phyloP scores from a whole-genome alignment of 495 filamentous ascomycete genomes.

The Aspergillus incahuasiensis region DNA sequence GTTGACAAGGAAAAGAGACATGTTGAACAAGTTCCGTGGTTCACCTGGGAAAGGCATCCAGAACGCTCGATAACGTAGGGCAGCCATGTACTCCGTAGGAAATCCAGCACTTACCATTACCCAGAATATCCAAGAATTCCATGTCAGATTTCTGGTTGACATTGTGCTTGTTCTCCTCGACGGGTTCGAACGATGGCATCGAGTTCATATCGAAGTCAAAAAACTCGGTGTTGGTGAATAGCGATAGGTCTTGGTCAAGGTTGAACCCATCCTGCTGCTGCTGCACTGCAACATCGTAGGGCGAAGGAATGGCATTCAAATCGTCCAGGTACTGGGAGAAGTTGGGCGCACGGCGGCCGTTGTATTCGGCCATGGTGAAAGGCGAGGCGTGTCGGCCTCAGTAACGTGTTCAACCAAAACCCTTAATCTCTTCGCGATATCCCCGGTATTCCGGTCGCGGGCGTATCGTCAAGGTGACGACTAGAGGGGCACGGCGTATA shows the following conservation, averaged over 20 bases:
- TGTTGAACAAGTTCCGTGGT: not conserved
- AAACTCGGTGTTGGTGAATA: conserved; percentile 93
- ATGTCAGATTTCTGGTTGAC: conserved; percentile 24
- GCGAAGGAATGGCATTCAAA: conserved; percentile 70
- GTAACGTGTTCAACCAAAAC: not conserved
- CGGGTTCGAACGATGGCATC: conserved; percentile 35
- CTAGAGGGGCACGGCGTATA: not conserved
- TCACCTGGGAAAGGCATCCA: not conserved
- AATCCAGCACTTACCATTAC: conserved; percentile 33
- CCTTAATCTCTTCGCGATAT: not conserved
- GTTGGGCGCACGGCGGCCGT: conserved; percentile 68
- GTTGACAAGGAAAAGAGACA: not conserved
- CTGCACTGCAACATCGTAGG: conserved; percentile 60
- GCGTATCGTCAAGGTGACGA: not conserved
- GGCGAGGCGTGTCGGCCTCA: conserved; percentile 12
- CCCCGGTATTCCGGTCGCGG: not conserved
- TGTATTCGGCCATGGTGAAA: conserved; percentile 61
- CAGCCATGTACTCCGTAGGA: not conserved
- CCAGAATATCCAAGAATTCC: conserved; percentile 43
- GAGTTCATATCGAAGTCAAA: conserved; percentile 73
- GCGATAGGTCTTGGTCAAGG: conserved; percentile 69
- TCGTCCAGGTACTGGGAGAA: conserved; percentile 85
- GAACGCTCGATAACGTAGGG: not conserved
- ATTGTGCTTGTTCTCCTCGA: conserved; percentile 30
- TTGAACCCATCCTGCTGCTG: conserved; percentile 51